A percentile compares a stretch with the other conserved stretches of the same genome.
Conservation (phyloP, 2,329 filamentous ascomycete species). For the Calcarisporium arbuscula region DNA sequence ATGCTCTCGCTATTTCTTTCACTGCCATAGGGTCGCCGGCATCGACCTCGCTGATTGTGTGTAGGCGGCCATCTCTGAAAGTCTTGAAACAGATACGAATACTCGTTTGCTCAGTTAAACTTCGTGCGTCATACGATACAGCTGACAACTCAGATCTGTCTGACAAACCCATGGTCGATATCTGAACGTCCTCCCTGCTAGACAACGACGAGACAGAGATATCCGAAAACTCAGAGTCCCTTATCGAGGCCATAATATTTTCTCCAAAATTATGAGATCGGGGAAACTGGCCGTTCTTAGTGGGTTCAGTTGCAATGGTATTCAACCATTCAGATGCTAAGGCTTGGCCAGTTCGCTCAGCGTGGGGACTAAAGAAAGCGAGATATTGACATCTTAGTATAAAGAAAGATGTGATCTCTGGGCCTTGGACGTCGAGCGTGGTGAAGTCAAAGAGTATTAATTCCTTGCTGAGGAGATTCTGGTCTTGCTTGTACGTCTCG, state of each 20-base stretch:
- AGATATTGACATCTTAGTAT: conserved; percentile 1
- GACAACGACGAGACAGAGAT: too few relatives aligned
- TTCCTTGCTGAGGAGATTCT: background rate
- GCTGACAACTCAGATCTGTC: too few relatives aligned
- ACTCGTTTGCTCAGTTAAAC: too few relatives aligned
- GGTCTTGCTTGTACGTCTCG: background rate
- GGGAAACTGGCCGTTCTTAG: background rate
- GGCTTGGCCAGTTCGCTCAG: background rate
- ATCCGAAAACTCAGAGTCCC: background rate
- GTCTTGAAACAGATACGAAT: too few relatives aligned
- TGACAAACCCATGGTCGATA: too few relatives aligned
- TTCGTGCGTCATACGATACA: too few relatives aligned
- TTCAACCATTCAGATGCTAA: background rate
- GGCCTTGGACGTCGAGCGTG: background rate
- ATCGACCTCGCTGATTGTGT: too few relatives aligned
- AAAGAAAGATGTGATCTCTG: background rate
- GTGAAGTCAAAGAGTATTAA: background rate
- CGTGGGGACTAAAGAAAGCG: background rate
- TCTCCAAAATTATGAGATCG: background rate
- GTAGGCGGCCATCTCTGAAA: too few relatives aligned
- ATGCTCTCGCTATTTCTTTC: too few relatives aligned
- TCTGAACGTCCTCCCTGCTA: too few relatives aligned
- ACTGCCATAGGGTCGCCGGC: too few relatives aligned
- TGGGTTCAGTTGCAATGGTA: background rate
- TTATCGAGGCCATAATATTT: background rate